These are phyloP conservation scores for Clavaria fumosa DNA, from an alignment of 768 basidiomycete genomes.

Conservation along the genomic window DNA sequence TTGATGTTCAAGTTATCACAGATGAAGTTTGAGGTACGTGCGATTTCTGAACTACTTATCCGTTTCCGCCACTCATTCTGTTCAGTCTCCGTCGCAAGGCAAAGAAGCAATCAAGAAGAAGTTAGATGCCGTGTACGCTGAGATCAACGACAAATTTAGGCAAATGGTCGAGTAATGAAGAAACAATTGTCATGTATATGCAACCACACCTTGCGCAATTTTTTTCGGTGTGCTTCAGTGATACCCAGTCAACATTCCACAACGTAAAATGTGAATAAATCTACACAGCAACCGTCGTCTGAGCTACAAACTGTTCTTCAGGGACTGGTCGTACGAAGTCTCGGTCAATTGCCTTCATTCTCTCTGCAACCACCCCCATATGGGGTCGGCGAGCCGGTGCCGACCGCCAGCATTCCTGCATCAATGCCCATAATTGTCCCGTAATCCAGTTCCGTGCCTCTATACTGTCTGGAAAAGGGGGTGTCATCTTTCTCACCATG, in stretches of 20 bases:
- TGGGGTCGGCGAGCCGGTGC: slow-evolving; percentile 23
- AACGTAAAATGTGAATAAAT: too few relatives aligned
- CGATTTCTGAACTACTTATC: not conserved
- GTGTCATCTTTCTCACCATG: slow-evolving; percentile 9
- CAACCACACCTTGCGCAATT: too few relatives aligned
- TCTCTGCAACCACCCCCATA: slow-evolving; percentile 23
- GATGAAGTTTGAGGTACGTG: slow-evolving; percentile 91
- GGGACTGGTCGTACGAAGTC: too few relatives aligned
- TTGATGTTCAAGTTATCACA: slow-evolving; percentile 96
- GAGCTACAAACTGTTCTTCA: too few relatives aligned
- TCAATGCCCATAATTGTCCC: slow-evolving; percentile 31
- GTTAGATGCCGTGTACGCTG: slow-evolving; percentile 62
- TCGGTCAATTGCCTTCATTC: slow-evolving; percentile 15
- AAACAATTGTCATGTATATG: too few relatives aligned
- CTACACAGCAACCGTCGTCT: too few relatives aligned
- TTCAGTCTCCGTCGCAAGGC: slow-evolving; percentile 80
- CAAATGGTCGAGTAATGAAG: slow-evolving; percentile 63
- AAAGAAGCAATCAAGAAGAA: slow-evolving; percentile 72
- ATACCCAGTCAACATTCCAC: too few relatives aligned
- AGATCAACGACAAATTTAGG: slow-evolving; percentile 90
- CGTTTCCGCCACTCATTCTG: slow-evolving; percentile 4
- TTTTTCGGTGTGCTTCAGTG: too few relatives aligned
- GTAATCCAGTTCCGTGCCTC: slow-evolving; percentile 24
- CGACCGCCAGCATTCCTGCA: slow-evolving; percentile 33
- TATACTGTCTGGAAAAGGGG: slow-evolving; percentile 26